Conservation (phyloP, 2,329 filamentous ascomycete species). For the Pseudopyricularia javanii region DNA sequence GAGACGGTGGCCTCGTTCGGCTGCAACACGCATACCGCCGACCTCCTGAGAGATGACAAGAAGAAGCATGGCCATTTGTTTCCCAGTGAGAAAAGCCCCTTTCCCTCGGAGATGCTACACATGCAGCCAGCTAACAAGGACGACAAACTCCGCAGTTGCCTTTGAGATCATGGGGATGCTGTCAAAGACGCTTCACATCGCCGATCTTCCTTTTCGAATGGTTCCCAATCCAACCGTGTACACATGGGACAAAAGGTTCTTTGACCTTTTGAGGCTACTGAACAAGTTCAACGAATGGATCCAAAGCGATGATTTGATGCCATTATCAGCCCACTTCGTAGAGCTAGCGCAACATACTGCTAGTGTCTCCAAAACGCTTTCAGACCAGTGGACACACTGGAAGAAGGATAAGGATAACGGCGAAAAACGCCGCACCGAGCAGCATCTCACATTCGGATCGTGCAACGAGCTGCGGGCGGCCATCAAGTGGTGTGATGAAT, state of each 20-base stretch:
- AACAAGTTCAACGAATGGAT: constrained; percentile 22
- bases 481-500: constrained; percentile 27
- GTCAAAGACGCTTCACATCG: constrained; percentile 34
- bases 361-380: neutral
- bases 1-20: constrained; percentile 40
- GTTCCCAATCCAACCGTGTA: constrained; percentile 45
- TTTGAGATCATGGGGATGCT: constrained; percentile 51
- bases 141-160: constrained; percentile 24
- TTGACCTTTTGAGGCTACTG: constrained; percentile 29
- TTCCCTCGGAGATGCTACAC: too few species aligned
- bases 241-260: constrained; percentile 37
- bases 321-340: constrained; percentile 4
- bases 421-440: constrained; percentile 1
- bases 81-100: constrained; percentile 22
- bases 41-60: constrained; percentile 25
- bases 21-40: constrained; percentile 38
- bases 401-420: constrained; percentile 2
- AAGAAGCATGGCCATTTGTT: constrained; percentile 34
- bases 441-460: constrained; percentile 19
- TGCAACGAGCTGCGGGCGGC: constrained; percentile 26
- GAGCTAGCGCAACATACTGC: constrained; percentile 4
- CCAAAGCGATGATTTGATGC: constrained; percentile 1
- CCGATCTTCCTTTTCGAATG: constrained; percentile 35
- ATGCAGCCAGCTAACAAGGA: neutral
- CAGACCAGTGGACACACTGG: neutral